Conservation (phyloP, 139 green algal species). For the Tetraselmis chui region DNA sequence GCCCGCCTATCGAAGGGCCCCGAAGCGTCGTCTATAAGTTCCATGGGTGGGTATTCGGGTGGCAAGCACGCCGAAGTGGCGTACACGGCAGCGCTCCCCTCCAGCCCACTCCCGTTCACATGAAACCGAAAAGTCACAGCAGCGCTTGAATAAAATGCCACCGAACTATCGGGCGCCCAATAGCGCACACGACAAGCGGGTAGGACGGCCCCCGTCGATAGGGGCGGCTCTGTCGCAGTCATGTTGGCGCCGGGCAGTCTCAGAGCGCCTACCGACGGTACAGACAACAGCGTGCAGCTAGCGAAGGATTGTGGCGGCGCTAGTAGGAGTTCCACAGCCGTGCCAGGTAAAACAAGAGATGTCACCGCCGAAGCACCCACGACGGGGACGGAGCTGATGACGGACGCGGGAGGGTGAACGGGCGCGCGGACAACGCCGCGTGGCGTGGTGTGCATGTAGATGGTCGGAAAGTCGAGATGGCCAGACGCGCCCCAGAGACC, state of each 20-base stretch:
- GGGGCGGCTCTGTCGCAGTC: neutral
- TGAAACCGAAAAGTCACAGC: neutral
- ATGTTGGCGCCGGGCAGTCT: neutral
- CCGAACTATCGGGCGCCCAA: no score
- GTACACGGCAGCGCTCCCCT: neutral
- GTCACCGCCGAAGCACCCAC: neutral
- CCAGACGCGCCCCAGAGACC: neutral
- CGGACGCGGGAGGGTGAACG: neutral
- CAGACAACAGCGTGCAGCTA: neutral
- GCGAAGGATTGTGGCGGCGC: neutral
- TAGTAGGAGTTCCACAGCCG: neutral
- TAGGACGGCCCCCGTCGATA: no score
- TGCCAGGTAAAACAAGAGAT: neutral
- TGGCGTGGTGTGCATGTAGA: neutral
- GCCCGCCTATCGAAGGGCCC: neutral
- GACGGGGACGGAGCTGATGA: neutral
- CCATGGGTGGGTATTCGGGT: neutral
- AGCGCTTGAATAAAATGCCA: no score
- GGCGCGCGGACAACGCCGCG: neutral
- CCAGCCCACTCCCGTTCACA: neutral
- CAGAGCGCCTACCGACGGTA: neutral
- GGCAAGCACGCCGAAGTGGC: neutral
- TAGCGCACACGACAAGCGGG: no score
- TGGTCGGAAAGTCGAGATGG: neutral
- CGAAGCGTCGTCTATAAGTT: neutral